phyloP scores from a whole-genome alignment of 2,329 filamentous ascomycete species.

The Neospermospora avenae region DNA sequence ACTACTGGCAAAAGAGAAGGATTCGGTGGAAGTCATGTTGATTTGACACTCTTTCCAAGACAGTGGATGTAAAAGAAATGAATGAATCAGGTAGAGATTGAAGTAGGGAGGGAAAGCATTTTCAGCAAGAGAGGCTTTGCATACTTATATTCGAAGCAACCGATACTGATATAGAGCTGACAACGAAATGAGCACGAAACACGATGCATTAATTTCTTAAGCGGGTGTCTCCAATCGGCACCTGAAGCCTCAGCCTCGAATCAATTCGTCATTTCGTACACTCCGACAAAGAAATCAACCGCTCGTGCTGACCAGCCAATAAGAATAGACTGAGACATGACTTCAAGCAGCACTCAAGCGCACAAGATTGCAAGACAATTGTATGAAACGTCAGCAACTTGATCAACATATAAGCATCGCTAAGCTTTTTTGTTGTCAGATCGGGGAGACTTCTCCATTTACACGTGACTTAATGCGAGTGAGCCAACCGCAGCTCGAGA shows the following conservation, averaged over 20 bases:
- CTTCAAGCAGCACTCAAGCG: background rate
- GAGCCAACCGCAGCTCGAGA: background rate
- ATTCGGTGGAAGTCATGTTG: conserved; percentile 23
- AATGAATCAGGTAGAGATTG: background rate
- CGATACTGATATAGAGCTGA: background rate
- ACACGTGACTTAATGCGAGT: background rate
- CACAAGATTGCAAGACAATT: background rate
- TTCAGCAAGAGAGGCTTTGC: background rate
- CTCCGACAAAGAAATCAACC: background rate
- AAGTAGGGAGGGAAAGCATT: background rate
- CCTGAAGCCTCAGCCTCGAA: background rate
- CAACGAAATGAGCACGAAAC: background rate
- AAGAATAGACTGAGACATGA: background rate
- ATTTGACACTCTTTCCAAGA: background rate
- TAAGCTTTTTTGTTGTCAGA: background rate
- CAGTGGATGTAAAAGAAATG: background rate
- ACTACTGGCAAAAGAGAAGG: conserved; percentile 9
- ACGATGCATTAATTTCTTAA: background rate
- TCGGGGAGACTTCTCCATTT: background rate
- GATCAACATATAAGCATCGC: background rate
- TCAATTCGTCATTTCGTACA: background rate
- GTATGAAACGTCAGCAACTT: too few relatives aligned
- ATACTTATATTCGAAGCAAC: conserved; percentile 5
- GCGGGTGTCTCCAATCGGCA: background rate
- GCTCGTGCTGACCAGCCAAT: background rate